Evolutionary conservation across 768 basidiomycete genomes (phyloP), one percentile per base, ranked within the genome.

Genomic region (Lactarius deliciosus): DNA sequence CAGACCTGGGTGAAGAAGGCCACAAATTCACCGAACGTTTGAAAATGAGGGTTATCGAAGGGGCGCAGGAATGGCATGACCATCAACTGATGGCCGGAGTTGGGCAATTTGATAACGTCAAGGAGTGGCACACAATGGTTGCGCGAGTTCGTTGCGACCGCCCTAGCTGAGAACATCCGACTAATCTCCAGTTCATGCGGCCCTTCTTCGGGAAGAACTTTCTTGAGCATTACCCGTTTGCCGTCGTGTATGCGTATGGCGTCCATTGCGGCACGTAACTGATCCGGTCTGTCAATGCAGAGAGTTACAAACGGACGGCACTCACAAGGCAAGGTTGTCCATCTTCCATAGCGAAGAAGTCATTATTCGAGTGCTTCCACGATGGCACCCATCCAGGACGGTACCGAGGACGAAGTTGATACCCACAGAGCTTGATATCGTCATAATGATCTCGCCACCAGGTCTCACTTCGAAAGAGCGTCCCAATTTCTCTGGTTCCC

Each of bases 11-110:
- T 50, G 11, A 74, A 61, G 53, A 71, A 76, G 13, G 70, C 71
- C 4, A 76, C 59, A 9, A 68, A 69, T 50, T 76, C 75, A 10
- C 69, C 75, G 25, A 69, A 61, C 4, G 73, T 73, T 22, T 69
- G 64, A 47, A 74, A 76, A 8, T 28, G 64, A n/a, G 75, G 74
- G 22, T 68, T 60, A 22, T 74, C 57, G 54, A 64, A 69, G 1
- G 53, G 38, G 0, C 72, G 57, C 3, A 75, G 65, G 22, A 69
- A 65, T 20, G 75, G 74, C 68, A 73, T 69, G 18, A 75, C 66
- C 47, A 72, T 63, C n/a, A 64, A 16, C 32, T 63, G 61, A 18
- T 58, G 58, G 11, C 64, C 57, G 2, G 64, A 64, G 13, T 40
- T 47, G 0, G 73, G 72, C 8, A 68, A 43, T 30, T 57, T 56